Evolutionary conservation across 345 rosid species (phyloP), one percentile per base, ranked within the genome.

Genomic region (Rhizophora apiculata): DNA sequence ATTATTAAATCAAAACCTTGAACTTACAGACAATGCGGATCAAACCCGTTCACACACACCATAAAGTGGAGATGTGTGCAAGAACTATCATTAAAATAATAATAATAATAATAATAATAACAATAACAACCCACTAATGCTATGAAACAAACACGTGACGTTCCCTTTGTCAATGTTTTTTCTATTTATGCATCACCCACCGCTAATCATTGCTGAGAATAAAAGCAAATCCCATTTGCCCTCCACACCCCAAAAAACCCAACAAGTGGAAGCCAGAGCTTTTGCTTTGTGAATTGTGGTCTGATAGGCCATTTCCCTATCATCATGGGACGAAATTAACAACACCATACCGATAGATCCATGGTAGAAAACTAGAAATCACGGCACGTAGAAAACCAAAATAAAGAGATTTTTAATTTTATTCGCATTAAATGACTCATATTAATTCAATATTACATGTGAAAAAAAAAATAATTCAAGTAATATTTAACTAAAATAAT

Each of bases 121-220:
- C 1, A 34, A 34, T 4, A 31, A 30, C 5, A 7, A 46, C 8
- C 10, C 30, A 63, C 24, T 59, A 65, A 27, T 54, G 76, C 34
- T 59, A 74, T 69, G 66, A 74, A 65, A 69, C 75, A 73, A 56
- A 71, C 72, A 62, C 77, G 71, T 78, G 75, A 13, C 56, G 16
- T 58, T 52, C 69, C 68, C 20, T 20, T 36, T 21, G 24, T 16
- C 29, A 57, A 21, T 34, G n/a, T 18, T 53, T 10, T 57, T 15
- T 1, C 22, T 43, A 16, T 13, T 20, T 62, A 26, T 32, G 63
- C 73, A 56, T 62, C 78, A 66, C 77, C 82, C 71, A 49, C 81
- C 73, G 60, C 81, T 73, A 75, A 78, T 78, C 80, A 79, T 81
- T 79, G 72, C 66, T 70, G 4, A 59, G 32, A 76, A 82, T 78